Evolutionary conservation across 805 yeast genomes (phyloP), one percentile per base, ranked within the genome.

Genomic region (Maudiozyma bulderi): DNA sequence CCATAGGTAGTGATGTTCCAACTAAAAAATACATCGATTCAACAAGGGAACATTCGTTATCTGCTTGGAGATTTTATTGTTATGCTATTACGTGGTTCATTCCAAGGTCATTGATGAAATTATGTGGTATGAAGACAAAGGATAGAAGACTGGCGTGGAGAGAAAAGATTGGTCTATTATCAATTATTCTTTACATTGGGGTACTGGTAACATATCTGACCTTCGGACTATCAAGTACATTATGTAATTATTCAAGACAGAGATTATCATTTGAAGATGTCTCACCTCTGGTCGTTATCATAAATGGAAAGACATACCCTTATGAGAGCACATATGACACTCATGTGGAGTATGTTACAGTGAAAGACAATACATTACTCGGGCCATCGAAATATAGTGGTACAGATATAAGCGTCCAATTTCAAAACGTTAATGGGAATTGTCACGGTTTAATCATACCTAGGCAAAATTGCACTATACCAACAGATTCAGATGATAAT

Each of bases 81-180:
- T 79, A 80, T 55, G 57, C 77, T 8, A 69, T 93, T 35, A 90
- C 99, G 0, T 88, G 88, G 65, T 91, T 96, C 93, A 95, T 95
- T 3, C 95, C 97, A 1, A 77, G 84, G 3, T 82, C 89, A 0
- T 26, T 56, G 8, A n/a, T 56, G 28, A 30, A 30, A 8, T 70
- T 86, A 42, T 84, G 80, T 67, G 98, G 98, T 3, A 76, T 91
- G 76, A 76, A 77, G 34, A 80, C 85, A 20, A 78, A 80, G 55
- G 88, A 82, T 44, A 78, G 95, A 52, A 97, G 90, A 63, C 80
- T 81, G 73, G 99, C 99, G 0, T 93, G 99, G 99, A 77, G 99
- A 61, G 99, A 93, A 62, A 91, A 91, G 62, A 83, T 90, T 49
- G 98, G 87, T 1, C 73, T 93, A 43, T 73, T 91, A 42, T 75